Conservation (phyloP, 257 asterid species). For the Fraxinus americana region DNA sequence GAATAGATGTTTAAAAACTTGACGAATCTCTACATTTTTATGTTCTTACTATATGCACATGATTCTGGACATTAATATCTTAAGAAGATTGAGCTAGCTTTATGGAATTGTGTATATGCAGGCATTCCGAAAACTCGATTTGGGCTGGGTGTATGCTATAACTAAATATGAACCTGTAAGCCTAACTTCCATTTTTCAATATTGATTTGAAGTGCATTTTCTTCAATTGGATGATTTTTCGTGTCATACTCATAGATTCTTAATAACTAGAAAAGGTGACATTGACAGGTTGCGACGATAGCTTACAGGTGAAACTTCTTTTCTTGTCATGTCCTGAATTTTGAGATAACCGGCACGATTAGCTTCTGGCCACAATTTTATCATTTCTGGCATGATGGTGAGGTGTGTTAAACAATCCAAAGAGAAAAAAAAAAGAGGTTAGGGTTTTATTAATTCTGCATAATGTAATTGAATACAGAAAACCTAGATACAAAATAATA, state of each 20-base stretch:
- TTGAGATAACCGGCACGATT: background rate
- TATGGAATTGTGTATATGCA: slow-evolving; percentile 23
- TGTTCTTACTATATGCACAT: too few species aligned
- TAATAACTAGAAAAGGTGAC: background rate
- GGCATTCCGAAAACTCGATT: slow-evolving; percentile 79
- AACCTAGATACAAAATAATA: too few species aligned
- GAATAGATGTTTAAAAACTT: too few species aligned
- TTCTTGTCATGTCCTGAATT: background rate
- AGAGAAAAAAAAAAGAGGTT: too few species aligned
- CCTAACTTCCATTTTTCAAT: slow-evolving; percentile 18
- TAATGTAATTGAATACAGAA: too few species aligned
- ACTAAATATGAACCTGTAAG: slow-evolving; percentile 91
- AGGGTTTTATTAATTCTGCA: too few species aligned
- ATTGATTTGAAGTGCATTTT: background rate
- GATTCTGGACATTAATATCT: too few species aligned
- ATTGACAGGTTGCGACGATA: slow-evolving; percentile 63
- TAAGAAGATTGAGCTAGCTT: background rate
- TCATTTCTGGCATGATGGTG: too few species aligned
- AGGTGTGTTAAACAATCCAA: too few species aligned
- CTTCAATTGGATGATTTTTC: background rate
- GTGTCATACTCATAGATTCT: background rate
- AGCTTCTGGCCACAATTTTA: background rate
- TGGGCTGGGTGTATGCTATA: slow-evolving; percentile 89
- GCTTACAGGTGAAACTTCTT: slow-evolving; percentile 61
- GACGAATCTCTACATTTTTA: too few species aligned